Evolutionary conservation across 179 eudicot species (phyloP), one percentile per base, ranked within the genome.

Genomic region (Carnegiea gigantea): DNA sequence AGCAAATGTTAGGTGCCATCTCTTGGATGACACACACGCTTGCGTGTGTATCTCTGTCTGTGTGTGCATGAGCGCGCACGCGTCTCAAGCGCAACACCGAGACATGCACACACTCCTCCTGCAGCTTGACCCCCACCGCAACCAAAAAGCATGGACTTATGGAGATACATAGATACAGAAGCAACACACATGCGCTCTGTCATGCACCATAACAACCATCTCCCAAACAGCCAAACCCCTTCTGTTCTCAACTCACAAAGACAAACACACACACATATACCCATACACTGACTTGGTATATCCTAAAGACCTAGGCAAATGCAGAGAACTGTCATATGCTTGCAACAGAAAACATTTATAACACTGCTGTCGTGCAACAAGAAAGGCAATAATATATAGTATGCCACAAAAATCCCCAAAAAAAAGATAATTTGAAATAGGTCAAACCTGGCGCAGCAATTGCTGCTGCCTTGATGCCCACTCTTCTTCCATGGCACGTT

Each of bases 401-500:
- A 78, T 44, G 21, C 26, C 14, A n/a, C 64, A 65, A 38, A 70
- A 40, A 78, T 60, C 17, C 53, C 70, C 1, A 59, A 2, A 84
- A 40, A 5, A 11, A 71, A 70, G 24, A 74, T 43, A 1, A 65
- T 11, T 67, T 10, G 15, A 51, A 67, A 82, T 51, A 76, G 0
- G 44, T 40, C 77, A 70, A 65, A 95, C 98, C 97, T 95, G 94
- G 83, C 88, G 84, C 81, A 82, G 86, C 83, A 94, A 77, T 44
- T 89, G 93, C 62, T 76, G 79, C 86, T 91, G 88, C 84, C 98
- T 88, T 51, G 95, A 82, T 84, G 88, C 93, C 94, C 77, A 86
- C 81, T 94, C 98, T 92, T 90, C 91, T 87, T 92, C 97, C 87
- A 86, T 72, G 67, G 97, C 98, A 78, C 86, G 92, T 79, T 91